A percentile compares a stretch with the other conserved stretches of the same genome.
These are phyloP conservation scores for Exophiala xenobiotica DNA, from an alignment of 2,329 filamentous ascomycete species.

Conservation along the genomic window DNA sequence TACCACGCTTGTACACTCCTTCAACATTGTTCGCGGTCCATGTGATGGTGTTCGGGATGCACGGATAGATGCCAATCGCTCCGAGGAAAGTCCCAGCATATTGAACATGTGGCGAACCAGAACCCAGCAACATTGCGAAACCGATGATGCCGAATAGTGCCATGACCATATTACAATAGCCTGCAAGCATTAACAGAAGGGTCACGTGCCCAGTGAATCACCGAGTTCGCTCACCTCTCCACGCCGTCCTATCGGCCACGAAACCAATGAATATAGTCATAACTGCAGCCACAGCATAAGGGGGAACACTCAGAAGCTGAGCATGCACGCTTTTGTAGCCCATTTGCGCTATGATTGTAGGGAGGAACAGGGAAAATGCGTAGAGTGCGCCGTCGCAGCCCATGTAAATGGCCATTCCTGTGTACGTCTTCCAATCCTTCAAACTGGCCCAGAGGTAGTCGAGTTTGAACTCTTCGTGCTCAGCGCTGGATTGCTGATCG, in stretches of 20 bases:
- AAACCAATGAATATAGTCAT: slow-evolving; percentile 70
- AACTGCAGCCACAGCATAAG: slow-evolving; percentile 67
- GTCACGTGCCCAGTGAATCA: background rate
- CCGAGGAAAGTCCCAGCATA: slow-evolving; percentile 84
- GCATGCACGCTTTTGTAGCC: slow-evolving; percentile 62
- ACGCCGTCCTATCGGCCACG: slow-evolving; percentile 69
- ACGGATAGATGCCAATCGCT: slow-evolving; percentile 84
- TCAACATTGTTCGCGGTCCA: slow-evolving; percentile 89
- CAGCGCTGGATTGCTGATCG: slow-evolving; percentile 73
- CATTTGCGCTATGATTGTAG: slow-evolving; percentile 68
- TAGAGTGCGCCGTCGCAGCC: slow-evolving; percentile 73
- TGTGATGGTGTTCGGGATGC: slow-evolving; percentile 80
- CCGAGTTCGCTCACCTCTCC: slow-evolving; percentile 23
- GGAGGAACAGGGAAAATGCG: slow-evolving; percentile 74
- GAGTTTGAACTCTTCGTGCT: slow-evolving; percentile 72
- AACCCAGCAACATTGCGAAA: slow-evolving; percentile 75
- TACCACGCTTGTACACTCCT: slow-evolving; percentile 84
- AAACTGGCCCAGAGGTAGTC: slow-evolving; percentile 69
- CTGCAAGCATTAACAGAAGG: slow-evolving; percentile 43
- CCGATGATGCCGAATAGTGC: slow-evolving; percentile 71
- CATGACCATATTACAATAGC: slow-evolving; percentile 74
- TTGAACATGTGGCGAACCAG: slow-evolving; percentile 63
- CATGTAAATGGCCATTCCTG: slow-evolving; percentile 75
- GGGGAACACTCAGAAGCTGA: slow-evolving; percentile 72
- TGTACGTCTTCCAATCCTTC: slow-evolving; percentile 82